Percentiles rank a stretch among this genome's conserved stretches.
These are phyloP conservation scores for Schizophyllum amplum DNA, from an alignment of 1,284 basidiomycete genomes.

Conservation along the genomic window DNA sequence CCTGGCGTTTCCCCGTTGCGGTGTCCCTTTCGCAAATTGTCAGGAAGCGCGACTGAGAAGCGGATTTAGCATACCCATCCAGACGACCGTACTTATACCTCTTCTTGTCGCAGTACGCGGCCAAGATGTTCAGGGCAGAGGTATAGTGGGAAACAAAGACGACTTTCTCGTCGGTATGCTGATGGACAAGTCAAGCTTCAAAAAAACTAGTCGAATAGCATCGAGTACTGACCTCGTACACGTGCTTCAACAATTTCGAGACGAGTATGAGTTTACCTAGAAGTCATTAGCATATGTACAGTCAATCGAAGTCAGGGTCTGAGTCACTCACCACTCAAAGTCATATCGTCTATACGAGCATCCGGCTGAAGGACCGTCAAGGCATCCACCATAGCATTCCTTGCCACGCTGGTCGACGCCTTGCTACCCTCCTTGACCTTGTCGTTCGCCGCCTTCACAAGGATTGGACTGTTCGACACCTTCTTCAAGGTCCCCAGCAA, in stretches of 20 bases:
- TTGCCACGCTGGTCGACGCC: constrained; percentile 28
- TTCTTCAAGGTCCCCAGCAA: constrained; percentile 79
- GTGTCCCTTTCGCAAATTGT: constrained; percentile 56
- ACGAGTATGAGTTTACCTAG: constrained; percentile 80
- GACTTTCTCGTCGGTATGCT: constrained; percentile 86
- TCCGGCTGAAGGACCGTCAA: constrained; percentile 58
- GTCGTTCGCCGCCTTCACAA: constrained; percentile 69
- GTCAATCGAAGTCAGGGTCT: constrained; percentile 4
- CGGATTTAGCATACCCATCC: constrained; percentile 58
- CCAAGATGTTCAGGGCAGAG: constrained; percentile 86
- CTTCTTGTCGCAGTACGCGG: constrained; percentile 74
- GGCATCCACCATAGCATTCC: constrained; percentile 52
- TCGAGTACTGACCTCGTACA: constrained; percentile 45
- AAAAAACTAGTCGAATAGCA: no score
- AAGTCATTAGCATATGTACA: background rate
- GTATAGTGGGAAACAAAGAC: constrained; percentile 89
- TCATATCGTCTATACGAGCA: constrained; percentile 59
- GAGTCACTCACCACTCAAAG: constrained; percentile 56
- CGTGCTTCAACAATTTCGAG: constrained; percentile 58
- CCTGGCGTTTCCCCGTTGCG: constrained; percentile 72
- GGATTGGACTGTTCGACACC: constrained; percentile 88
- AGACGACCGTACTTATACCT: constrained; percentile 79
- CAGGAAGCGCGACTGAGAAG: constrained; percentile 1
- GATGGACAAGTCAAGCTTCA: constrained; percentile 9
- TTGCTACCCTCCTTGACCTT: constrained; percentile 43